These are phyloP conservation scores for Ustilago shanxiensis DNA, from an alignment of 1,284 basidiomycete species.

Conservation along the genomic window DNA sequence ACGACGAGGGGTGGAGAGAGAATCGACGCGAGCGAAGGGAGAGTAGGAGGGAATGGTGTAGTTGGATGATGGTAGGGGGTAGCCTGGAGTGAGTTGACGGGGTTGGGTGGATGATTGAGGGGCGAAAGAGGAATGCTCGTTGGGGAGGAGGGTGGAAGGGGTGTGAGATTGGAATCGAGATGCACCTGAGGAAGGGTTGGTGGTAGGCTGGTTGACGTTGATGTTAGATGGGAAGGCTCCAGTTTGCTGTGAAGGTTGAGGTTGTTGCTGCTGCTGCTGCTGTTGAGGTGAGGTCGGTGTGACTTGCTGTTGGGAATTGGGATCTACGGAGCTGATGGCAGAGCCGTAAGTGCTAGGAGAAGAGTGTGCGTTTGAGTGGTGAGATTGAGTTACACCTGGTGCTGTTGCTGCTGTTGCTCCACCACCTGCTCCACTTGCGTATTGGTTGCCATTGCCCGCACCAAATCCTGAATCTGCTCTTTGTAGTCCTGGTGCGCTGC, in stretches of 20 bases:
- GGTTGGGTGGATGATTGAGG: conserved; percentile 14
- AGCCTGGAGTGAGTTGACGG: conserved; percentile 50
- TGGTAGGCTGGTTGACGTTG: conserved; percentile 4
- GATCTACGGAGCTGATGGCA: conserved; percentile 31
- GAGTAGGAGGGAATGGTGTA: conserved; percentile 62
- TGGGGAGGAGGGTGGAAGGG: conserved; percentile 50
- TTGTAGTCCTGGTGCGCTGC: conserved; percentile 1
- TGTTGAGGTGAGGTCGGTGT: neutral
- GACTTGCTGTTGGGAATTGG: neutral
- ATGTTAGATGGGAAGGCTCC: conserved; percentile 39
- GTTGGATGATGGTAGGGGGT: conserved; percentile 54
- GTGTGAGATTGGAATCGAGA: conserved; percentile 53
- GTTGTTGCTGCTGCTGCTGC: conserved; percentile 22
- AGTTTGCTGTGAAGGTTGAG: conserved; percentile 6
- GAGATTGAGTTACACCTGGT: conserved; percentile 11
- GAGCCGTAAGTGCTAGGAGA: conserved; percentile 32
- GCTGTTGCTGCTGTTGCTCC: conserved; percentile 3
- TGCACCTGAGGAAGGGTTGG: neutral
- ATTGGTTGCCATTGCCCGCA: conserved; percentile 1
- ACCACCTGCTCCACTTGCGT: neutral
- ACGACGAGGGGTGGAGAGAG: conserved; percentile 44
- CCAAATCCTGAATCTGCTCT: conserved; percentile 25
- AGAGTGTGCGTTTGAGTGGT: conserved; percentile 29
- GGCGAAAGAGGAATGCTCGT: conserved; percentile 35
- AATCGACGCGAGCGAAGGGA: conserved; percentile 68